Base-by-base conservation (phyloP, 2,329 filamentous ascomycete genomes). In the Arthrobotrys megalospora region DNA sequence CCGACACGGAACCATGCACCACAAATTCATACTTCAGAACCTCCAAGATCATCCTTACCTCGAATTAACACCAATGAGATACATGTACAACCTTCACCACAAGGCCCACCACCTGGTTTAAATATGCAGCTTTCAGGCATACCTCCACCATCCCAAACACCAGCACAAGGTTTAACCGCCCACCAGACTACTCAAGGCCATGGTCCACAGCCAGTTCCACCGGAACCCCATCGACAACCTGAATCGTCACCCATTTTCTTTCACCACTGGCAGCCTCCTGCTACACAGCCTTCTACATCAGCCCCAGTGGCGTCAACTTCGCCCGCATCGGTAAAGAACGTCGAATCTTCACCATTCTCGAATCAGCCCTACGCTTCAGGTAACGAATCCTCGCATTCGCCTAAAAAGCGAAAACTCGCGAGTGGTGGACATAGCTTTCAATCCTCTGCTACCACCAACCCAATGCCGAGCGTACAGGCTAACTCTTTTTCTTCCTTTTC, bases 31-130 rank as follows among this genome's bases (percentile, higher is more conserved):
- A 68, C 75, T 1, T 76, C 80, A 28, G 72, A 86, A 55, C 85
- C 85, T 32, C 83, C 86, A 62, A 85, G 86, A 76, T 85, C 86
- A 34, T 84, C 85, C 72, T 83, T 88, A 24, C 87, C 87, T 38
- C 84, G 86, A 79, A 84, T 88, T 77, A 87, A 86, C 19, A 88
- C 87, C 12, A 87, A 87, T 80, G 87, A 88, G 76, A 86, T 87
- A 82, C 86, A 86, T 68, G 84, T 87, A 60, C 86, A 86, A 68
- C 85, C 86, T 76, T 85, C 85, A 58, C 85, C 86, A 11, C 81
- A 80, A 68, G 65, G 72, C 6, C 72, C 80, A 38, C 79, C 75
- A 50, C 71, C 79, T 8, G 79, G 78, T 8, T 76, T 80, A 6
- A 68, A 67, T 60, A 73, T 71, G 65, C 69, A 79, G 41, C 69